Conservation (phyloP, 352 stramenopile genomes). For the Thalassiosira hispida region DNA sequence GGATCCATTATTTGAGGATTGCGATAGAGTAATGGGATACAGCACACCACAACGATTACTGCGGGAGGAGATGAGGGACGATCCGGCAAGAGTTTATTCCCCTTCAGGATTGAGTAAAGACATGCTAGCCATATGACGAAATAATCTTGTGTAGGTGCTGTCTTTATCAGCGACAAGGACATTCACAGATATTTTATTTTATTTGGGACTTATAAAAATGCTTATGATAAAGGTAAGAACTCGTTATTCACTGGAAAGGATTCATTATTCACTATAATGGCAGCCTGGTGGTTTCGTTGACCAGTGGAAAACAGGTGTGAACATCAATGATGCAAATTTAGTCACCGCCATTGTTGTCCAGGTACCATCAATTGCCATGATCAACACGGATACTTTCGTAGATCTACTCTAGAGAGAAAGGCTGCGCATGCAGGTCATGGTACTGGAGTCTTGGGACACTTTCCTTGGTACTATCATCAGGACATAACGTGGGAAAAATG, state of each 20-base stretch:
- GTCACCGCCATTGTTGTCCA: too few relatives aligned
- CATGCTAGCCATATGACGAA: constrained; percentile 50
- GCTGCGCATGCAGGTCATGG: too few relatives aligned
- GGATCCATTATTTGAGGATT: constrained; percentile 84
- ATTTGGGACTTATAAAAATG: constrained; percentile 1
- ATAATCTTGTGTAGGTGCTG: neutral
- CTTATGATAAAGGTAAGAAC: neutral
- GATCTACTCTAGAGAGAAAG: too few relatives aligned
- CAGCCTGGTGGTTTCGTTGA: too few relatives aligned
- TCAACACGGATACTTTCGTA: too few relatives aligned
- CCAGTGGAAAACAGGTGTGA: too few relatives aligned
- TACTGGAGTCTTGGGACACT: too few relatives aligned
- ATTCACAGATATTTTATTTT: constrained; percentile 12
- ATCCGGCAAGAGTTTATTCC: constrained; percentile 33
- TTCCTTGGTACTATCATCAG: too few relatives aligned
- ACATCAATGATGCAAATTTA: too few relatives aligned
- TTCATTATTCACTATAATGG: too few relatives aligned
- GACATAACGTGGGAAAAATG: too few relatives aligned
- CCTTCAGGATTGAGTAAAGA: constrained; percentile 50
- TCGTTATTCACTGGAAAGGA: neutral
- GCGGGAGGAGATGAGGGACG: constrained; percentile 67
- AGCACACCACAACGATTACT: constrained; percentile 71
- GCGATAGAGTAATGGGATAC: constrained; percentile 77
- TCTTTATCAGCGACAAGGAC: neutral
- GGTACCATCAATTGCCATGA: too few relatives aligned